Conservation (phyloP, 805 yeast species). For the Ogataea methylovora region DNA sequence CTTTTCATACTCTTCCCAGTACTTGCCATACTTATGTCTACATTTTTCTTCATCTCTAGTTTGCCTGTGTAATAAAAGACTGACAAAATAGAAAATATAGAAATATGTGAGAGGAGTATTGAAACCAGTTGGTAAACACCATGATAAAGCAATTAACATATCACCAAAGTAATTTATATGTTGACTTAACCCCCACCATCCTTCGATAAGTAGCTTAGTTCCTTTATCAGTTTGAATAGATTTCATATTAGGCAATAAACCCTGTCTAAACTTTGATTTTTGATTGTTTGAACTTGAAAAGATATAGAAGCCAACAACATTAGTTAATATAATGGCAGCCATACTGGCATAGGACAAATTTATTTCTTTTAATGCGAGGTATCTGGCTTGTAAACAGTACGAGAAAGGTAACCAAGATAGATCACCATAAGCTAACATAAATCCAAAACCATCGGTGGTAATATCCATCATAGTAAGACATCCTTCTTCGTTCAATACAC, state of each 20-base stretch:
- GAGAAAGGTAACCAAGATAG: slow-evolving; percentile 89
- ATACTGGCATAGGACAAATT: slow-evolving; percentile 45
- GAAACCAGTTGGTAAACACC: slow-evolving; percentile 89
- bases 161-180: slow-evolving; percentile 96
- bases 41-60: slow-evolving; percentile 89
- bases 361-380: slow-evolving; percentile 56
- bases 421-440: slow-evolving; percentile 94
- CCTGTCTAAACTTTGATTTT: slow-evolving; percentile 76
- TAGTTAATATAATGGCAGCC: slow-evolving; percentile 25
- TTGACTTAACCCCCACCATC: slow-evolving; percentile 95
- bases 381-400: slow-evolving; percentile 81
- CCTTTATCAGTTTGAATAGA: slow-evolving; percentile 70
- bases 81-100: slow-evolving; percentile 76
- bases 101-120: slow-evolving; percentile 80
- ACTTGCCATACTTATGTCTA: slow-evolving; percentile 71
- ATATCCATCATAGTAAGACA: slow-evolving; percentile 91
- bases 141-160: slow-evolving; percentile 83
- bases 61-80: slow-evolving; percentile 81
- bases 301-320: slow-evolving; percentile 63
- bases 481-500: slow-evolving; percentile 88
- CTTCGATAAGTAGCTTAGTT: slow-evolving; percentile 73
- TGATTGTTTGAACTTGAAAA: slow-evolving; percentile 82
- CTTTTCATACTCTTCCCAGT: slow-evolving; percentile 78
- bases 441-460: slow-evolving; percentile 95
- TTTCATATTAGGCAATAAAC: slow-evolving; percentile 60